A percentile compares a stretch with the other conserved stretches of the same genome.
Conservation (phyloP, 108 stramenopile genomes). For the Pseudonitzschia delicatissima region DNA sequence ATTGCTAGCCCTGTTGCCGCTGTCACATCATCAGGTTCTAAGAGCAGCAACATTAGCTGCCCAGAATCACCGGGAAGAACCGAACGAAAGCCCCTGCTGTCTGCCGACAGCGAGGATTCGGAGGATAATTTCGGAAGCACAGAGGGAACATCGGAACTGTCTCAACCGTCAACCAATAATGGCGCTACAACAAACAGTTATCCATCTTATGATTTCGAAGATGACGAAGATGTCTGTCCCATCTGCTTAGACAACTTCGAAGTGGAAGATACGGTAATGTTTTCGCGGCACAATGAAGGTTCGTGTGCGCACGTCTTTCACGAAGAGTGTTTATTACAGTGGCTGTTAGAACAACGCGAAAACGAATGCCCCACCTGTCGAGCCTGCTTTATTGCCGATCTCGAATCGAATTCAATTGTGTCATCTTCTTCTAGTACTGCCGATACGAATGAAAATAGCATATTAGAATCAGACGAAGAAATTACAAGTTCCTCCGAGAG, state of each 20-base stretch:
- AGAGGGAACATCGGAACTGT: not conserved
- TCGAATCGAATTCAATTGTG: not conserved
- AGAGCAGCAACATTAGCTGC: not conserved
- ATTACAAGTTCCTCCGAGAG: not conserved
- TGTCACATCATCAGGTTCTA: not conserved
- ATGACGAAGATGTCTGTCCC: conserved; percentile 33
- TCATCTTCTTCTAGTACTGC: not conserved
- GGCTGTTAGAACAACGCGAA: conserved; percentile 34
- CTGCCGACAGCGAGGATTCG: not conserved
- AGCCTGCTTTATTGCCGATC: not conserved
- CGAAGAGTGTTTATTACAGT: conserved; percentile 36
- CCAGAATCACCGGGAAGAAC: not conserved
- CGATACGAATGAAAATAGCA: not conserved
- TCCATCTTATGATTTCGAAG: conserved; percentile 11
- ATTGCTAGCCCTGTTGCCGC: not conserved
- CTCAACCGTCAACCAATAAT: not conserved
- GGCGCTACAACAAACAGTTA: not conserved
- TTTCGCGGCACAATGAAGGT: conserved; percentile 1
- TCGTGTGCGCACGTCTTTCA: conserved; percentile 40
- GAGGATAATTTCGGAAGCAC: not conserved
- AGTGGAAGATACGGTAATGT: conserved; percentile 34
- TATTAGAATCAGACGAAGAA: not conserved
- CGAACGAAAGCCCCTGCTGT: not conserved
- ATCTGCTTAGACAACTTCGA: conserved; percentile 41
- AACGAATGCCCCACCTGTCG: conserved; percentile 44